Conservation (phyloP, 768 basidiomycete genomes). For the Nidula microcarpa region DNA sequence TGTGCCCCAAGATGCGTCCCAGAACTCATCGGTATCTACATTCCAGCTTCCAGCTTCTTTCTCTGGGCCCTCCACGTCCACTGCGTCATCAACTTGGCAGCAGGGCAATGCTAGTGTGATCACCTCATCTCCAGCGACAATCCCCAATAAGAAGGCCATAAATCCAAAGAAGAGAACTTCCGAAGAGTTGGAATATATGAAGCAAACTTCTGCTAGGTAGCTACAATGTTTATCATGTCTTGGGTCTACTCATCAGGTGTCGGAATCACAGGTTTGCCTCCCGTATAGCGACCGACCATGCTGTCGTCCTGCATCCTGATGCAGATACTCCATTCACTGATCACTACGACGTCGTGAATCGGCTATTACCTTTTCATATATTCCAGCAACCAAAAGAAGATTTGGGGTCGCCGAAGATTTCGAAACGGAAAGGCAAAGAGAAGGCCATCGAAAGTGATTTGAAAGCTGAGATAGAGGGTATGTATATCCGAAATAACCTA, state of each 20-base stretch:
- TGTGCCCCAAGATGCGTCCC: slow-evolving; percentile 9
- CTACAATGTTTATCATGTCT: slow-evolving; percentile 8
- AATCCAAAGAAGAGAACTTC: slow-evolving; percentile 34
- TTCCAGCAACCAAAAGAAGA: slow-evolving; percentile 76
- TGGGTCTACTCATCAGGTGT: not conserved
- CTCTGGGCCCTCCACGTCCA: slow-evolving; percentile 15
- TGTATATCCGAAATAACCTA: slow-evolving; percentile 3
- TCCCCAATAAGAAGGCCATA: slow-evolving; percentile 13
- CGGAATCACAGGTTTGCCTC: slow-evolving; percentile 44
- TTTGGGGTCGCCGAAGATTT: slow-evolving; percentile 28
- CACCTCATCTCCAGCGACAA: slow-evolving; percentile 2
- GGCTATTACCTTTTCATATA: slow-evolving; percentile 77
- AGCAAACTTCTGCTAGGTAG: slow-evolving; percentile 48
- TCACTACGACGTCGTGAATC: slow-evolving; percentile 58
- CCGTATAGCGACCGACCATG: slow-evolving; percentile 61
- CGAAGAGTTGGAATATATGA: slow-evolving; percentile 50
- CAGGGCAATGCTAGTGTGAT: slow-evolving; percentile 8
- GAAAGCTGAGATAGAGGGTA: slow-evolving; percentile 51
- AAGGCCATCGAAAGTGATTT: slow-evolving; percentile 47
- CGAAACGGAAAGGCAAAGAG: slow-evolving; percentile 67
- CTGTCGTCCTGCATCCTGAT: slow-evolving; percentile 58
- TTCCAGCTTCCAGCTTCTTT: slow-evolving; percentile 12
- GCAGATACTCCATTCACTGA: slow-evolving; percentile 67
- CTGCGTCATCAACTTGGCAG: slow-evolving; percentile 25
- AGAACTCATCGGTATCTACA: slow-evolving; percentile 13